Evolutionary conservation across 2,329 filamentous ascomycete genomes (phyloP).

Genomic region (Anisogramma anomala): DNA sequence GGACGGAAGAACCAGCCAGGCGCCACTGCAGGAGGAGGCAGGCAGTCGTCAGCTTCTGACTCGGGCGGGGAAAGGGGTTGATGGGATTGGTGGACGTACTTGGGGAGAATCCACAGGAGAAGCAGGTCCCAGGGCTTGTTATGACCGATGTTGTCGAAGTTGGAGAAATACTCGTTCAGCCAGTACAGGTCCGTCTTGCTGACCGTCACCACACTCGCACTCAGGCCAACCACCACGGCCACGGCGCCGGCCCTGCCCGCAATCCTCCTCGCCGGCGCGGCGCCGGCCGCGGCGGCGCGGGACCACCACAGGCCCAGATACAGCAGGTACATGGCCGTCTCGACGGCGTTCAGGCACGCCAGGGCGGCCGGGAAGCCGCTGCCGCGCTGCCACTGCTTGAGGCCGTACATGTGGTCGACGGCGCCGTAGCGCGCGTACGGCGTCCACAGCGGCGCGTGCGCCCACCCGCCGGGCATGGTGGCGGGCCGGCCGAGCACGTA

Average conservation of each 20-base stretch:
- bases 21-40: slow-evolving; percentile 30
- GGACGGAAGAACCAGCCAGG: slow-evolving; percentile 41
- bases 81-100: slow-evolving; percentile 30
- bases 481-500: slow-evolving; percentile 73
- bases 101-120: slow-evolving; percentile 46
- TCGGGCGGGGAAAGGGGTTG: neutral
- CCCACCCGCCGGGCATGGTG: slow-evolving; percentile 65
- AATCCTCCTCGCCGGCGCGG: slow-evolving; percentile 24
- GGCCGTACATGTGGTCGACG: slow-evolving; percentile 74
- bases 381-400: slow-evolving; percentile 52
- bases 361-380: slow-evolving; percentile 74
- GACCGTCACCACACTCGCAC: slow-evolving; percentile 46
- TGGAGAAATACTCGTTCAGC: slow-evolving; percentile 45
- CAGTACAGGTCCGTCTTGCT: slow-evolving; percentile 53
- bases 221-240: slow-evolving; percentile 38
- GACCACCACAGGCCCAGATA: slow-evolving; percentile 26
- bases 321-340: slow-evolving; percentile 26
- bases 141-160: slow-evolving; percentile 46
- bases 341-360: slow-evolving; percentile 32
- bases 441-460: slow-evolving; percentile 61
- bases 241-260: slow-evolving; percentile 32
- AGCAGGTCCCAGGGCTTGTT: slow-evolving; percentile 35
- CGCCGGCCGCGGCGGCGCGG: slow-evolving; percentile 16
- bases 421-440: slow-evolving; percentile 73
- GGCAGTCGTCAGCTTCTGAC: neutral